Evolutionary conservation across 352 stramenopile species (phyloP), one percentile per base, ranked within the genome.

Genomic region (Pythium phragmitis): DNA sequence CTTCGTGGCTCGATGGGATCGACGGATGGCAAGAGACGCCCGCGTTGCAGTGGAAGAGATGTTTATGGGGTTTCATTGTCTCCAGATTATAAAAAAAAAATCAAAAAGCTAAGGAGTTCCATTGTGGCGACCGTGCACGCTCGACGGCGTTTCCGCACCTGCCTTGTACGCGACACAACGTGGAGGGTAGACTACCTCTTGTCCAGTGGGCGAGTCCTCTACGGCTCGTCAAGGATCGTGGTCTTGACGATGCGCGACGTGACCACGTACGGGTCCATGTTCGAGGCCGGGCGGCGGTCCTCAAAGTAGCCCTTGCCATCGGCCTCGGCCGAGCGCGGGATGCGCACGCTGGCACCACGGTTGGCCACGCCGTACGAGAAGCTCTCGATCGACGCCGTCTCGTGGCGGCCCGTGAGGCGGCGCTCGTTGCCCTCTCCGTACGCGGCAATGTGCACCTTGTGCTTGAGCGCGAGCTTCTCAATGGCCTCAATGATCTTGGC

Each of bases 181-280:
- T 17, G 37, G 37, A 42, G 11, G 6, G 37, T 42, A 42, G 37
- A 12, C 9, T 42, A 42, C 37, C 14, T 12, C 37, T 17, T 16
- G 37, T 7, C 16, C 17, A 8, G 26, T 28, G 43, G 37, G 14
- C 59, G 26, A 33, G 21, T 13, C 26, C 16, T 63, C 60, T 73
- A 73, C 39, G 67, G 53, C 60, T 94, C 82, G 65, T 92, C 73
- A 14, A 94, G 67, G 58, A 97, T 89, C 57, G 96, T 98, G 54
- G 96, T 99, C 76, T 97, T 89, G 84, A 99, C 94, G 69, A 99
- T 98, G 77, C 97, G 98, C 68, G 84, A 70, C 8, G 94, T 99
- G 14, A 99, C 97, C 52, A 98, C 79, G 82, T 99, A 99, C 57
- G 97, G 97, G 86, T 99, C 97, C 82, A 97, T 96, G 86, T 99